Evolutionary conservation across 2,329 filamentous ascomycete genomes (phyloP).

Genomic region (Sporothrix curviconia): DNA sequence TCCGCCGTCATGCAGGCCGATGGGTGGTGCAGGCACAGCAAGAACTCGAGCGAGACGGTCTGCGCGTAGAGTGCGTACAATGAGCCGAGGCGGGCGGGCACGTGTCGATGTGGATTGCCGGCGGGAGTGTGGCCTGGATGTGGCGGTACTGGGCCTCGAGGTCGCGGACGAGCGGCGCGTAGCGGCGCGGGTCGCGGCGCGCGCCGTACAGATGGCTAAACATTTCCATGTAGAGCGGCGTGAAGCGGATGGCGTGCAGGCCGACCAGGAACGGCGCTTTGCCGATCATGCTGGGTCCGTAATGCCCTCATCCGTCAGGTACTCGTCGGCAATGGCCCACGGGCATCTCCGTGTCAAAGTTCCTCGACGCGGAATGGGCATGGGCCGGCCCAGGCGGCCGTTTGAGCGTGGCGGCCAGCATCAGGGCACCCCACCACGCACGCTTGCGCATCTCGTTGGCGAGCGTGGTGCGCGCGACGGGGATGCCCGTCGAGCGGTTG

Average conservation of each 20-base stretch:
- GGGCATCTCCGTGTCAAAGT: slow-evolving; percentile 74
- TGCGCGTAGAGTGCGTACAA: slow-evolving; percentile 51
- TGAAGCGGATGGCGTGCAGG: slow-evolving; percentile 57
- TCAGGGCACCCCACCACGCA: slow-evolving; percentile 67
- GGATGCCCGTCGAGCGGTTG: slow-evolving; percentile 60
- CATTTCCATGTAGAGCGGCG: slow-evolving; percentile 64
- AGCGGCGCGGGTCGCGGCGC: slow-evolving; percentile 54
- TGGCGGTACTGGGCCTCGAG: slow-evolving; percentile 59
- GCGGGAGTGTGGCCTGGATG: slow-evolving; percentile 60
- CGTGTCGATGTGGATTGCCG: slow-evolving; percentile 46
- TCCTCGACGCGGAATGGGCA: slow-evolving; percentile 65
- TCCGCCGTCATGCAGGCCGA: slow-evolving; percentile 52
- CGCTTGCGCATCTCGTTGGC: slow-evolving; percentile 72
- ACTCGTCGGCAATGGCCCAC: slow-evolving; percentile 64
- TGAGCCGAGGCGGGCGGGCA: slow-evolving; percentile 35
- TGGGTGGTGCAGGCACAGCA: slow-evolving; percentile 55
- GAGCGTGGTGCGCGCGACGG: slow-evolving; percentile 44
- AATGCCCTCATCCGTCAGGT: slow-evolving; percentile 59
- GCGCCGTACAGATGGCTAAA: slow-evolving; percentile 71
- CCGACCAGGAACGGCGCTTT: slow-evolving; percentile 54
- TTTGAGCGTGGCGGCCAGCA: slow-evolving; percentile 61
- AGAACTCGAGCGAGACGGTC: slow-evolving; percentile 50
- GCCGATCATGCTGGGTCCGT: slow-evolving; percentile 42
- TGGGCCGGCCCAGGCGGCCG: slow-evolving; percentile 69
- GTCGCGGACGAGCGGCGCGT: slow-evolving; percentile 54